Conservation (phyloP, 306 rosid genomes). For the Corylus heterophylla region DNA sequence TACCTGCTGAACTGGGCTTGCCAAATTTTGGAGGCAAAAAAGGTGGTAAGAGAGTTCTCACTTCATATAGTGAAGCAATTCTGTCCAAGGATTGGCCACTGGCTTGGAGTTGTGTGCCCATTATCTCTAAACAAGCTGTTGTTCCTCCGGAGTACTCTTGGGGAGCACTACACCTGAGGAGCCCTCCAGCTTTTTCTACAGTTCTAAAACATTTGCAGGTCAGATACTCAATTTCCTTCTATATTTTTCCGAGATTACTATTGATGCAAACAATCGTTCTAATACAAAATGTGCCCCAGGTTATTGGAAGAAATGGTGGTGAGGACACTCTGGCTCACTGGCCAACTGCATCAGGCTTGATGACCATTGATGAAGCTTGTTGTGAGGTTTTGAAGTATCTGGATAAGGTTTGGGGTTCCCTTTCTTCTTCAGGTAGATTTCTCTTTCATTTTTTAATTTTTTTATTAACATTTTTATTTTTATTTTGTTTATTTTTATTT, state of each 20-base stretch:
- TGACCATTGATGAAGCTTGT: constrained; percentile 82
- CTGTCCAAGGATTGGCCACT: constrained; percentile 89
- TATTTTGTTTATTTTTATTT: neutral
- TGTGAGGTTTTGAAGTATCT: constrained; percentile 84
- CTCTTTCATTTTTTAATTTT: constrained; percentile 3
- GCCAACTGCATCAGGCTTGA: constrained; percentile 78
- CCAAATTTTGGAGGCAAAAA: constrained; percentile 61
- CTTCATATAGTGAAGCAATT: constrained; percentile 83
- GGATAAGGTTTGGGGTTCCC: constrained; percentile 77
- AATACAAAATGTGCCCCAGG: constrained; percentile 44
- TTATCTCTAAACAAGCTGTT: constrained; percentile 62
- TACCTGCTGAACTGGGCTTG: constrained; percentile 91
- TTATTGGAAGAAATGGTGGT: constrained; percentile 83
- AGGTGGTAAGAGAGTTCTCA: constrained; percentile 83
- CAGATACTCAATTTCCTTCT: constrained; percentile 23
- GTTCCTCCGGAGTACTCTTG: constrained; percentile 92
- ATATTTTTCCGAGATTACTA: constrained; percentile 24
- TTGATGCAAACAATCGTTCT: constrained; percentile 24
- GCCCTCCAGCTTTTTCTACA: constrained; percentile 80
- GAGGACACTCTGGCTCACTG: constrained; percentile 97
- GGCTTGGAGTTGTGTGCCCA: constrained; percentile 96
- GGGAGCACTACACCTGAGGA: constrained; percentile 81
- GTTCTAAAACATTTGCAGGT: constrained; percentile 92
- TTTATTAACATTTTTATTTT: neutral
- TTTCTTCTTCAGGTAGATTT: constrained; percentile 77